Conservation (phyloP, 371 early-diverging fungal species). For the Smittium culicis region DNA sequence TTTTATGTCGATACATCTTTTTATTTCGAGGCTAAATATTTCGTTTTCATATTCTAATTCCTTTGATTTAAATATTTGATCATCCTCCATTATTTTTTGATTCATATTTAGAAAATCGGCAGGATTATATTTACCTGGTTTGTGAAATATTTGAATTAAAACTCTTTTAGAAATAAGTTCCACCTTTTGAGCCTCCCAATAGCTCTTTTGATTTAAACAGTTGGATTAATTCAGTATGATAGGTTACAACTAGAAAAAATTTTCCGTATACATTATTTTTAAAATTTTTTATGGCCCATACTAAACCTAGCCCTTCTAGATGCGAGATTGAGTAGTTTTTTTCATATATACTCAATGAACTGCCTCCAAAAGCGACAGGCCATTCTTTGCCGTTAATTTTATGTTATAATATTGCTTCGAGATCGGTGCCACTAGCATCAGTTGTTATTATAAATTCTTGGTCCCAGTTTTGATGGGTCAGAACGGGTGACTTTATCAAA, state of each 20-base stretch:
- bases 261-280: slow-evolving; percentile 1
- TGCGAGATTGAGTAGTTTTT: slow-evolving; percentile 10
- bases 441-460: slow-evolving; percentile 3
- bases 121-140: not conserved
- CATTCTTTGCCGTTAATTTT: not conserved
- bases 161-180: not conserved
- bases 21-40: slow-evolving; percentile 1
- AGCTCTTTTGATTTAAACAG: slow-evolving; percentile 3
- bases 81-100: not conserved
- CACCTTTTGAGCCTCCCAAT: not conserved
- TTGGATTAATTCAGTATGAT: not conserved
- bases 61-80: not conserved
- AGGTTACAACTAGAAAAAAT: not conserved
- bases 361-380: not conserved
- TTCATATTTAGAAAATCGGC: not conserved
- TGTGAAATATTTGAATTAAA: slow-evolving; percentile 3
- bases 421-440: not conserved
- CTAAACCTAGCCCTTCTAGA: not conserved
- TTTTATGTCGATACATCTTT: not conserved
- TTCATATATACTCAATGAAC: not conserved
- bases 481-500: not conserved
- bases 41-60: not conserved
- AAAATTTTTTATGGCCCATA: slow-evolving; percentile 7
- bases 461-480: not conserved
- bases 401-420: slow-evolving; percentile 3